phyloP scores from a whole-genome alignment of 495 filamentous ascomycete genomes.

The Echria macrotheca region DNA sequence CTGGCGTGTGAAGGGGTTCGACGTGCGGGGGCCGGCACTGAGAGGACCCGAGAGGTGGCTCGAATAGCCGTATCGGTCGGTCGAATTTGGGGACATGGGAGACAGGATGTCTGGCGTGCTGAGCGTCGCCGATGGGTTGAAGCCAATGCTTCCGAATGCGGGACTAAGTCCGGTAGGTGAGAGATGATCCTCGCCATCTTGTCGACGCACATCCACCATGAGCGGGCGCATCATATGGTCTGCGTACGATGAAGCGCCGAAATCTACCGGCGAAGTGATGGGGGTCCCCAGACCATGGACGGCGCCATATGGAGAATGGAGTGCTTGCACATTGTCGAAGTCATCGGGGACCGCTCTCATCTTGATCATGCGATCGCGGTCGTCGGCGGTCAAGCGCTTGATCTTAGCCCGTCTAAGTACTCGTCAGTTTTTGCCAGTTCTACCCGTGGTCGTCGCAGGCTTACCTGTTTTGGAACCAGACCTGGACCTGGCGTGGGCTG shows the following conservation, averaged over 20 bases:
- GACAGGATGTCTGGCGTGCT: conserved; percentile 48
- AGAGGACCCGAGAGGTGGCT: conserved; percentile 43
- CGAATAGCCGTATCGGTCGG: conserved; percentile 48
- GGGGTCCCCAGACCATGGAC: conserved; percentile 51
- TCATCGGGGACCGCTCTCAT: conserved; percentile 86
- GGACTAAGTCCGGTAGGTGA: conserved; percentile 58
- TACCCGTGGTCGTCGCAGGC: no score
- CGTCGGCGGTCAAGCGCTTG: conserved; percentile 88
- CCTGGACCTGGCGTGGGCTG: conserved; percentile 91
- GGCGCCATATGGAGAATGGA: conserved; percentile 69
- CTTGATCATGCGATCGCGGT: conserved; percentile 90
- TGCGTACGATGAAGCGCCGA: conserved; percentile 41
- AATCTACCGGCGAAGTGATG: conserved; percentile 53
- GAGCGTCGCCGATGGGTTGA: conserved; percentile 45
- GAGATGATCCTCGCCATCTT: conserved; percentile 51
- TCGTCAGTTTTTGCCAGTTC: no score
- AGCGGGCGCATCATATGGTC: conserved; percentile 56
- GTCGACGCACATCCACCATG: conserved; percentile 55
- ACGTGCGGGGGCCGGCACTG: conserved; percentile 45
- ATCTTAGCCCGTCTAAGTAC: conserved; percentile 79
- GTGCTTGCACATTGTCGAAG: conserved; percentile 86
- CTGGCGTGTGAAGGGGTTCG: conserved; percentile 52
- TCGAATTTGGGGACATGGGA: conserved; percentile 46
- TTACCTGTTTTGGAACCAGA: conserved; percentile 98
- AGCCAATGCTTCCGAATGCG: conserved; percentile 56